These are phyloP conservation scores for Aegle marmelos DNA, from an alignment of 345 rosid genomes.

Conservation along the genomic window DNA sequence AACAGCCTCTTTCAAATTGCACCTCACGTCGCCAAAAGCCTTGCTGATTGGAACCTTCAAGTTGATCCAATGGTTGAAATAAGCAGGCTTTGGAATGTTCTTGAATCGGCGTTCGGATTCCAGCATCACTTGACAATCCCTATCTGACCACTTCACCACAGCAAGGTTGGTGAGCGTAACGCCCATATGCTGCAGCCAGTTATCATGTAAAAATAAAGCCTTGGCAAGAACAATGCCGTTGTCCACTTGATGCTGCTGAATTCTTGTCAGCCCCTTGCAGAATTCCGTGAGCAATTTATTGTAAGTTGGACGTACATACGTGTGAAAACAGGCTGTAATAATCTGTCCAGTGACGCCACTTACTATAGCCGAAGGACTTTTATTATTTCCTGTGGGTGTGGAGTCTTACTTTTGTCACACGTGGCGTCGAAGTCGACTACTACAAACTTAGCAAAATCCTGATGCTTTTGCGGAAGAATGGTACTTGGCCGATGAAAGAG, in stretches of 20 bases:
- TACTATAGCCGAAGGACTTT: constrained; percentile 52
- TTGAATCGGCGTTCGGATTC: constrained; percentile 52
- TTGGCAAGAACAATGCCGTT: neutral
- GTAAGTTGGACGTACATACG: constrained; percentile 47
- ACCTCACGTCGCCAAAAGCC: constrained; percentile 34
- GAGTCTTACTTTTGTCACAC: constrained; percentile 43
- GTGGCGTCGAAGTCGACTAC: constrained; percentile 63
- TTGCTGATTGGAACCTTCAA: constrained; percentile 44
- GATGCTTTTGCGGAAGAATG: constrained; percentile 21
- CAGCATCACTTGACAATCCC: constrained; percentile 53
- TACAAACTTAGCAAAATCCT: constrained; percentile 44
- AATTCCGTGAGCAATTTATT: constrained; percentile 45
- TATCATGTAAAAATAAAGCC: constrained; percentile 18
- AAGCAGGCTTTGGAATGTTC: constrained; percentile 46
- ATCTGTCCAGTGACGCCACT: constrained; percentile 42
- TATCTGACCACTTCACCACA: constrained; percentile 50
- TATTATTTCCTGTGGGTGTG: constrained; percentile 54
- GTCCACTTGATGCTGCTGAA: constrained; percentile 46
- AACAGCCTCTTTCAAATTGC: constrained; percentile 51
- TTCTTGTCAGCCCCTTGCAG: constrained; percentile 56
- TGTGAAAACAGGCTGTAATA: constrained; percentile 50
- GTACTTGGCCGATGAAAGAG: constrained; percentile 7
- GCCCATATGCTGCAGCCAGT: constrained; percentile 50
- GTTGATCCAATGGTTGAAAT: constrained; percentile 57
- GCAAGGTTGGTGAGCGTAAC: constrained; percentile 43